phyloP scores from a whole-genome alignment of 2,329 filamentous ascomycete species.

The Paraphoma chrysanthemicola region DNA sequence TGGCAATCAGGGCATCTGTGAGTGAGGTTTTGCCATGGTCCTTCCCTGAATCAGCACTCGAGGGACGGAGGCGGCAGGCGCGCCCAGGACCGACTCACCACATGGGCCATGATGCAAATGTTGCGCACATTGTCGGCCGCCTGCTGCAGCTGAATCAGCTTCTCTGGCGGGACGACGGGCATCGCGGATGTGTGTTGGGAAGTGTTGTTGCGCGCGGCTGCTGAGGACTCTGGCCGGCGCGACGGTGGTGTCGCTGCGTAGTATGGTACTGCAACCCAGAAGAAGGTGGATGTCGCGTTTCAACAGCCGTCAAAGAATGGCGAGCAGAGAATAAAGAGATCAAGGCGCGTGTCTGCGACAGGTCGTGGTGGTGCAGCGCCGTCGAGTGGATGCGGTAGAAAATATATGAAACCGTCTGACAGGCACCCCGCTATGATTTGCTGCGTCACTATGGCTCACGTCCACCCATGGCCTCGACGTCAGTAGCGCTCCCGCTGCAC shows the following conservation, averaged over 20 bases:
- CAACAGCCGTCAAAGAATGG: slow-evolving; percentile 10
- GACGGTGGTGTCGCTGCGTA: slow-evolving; percentile 5
- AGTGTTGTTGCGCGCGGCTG: background rate
- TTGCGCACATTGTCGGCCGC: slow-evolving; percentile 91
- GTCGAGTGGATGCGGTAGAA: slow-evolving; percentile 25
- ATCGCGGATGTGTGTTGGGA: slow-evolving; percentile 63
- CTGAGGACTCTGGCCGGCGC: background rate
- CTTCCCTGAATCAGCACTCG: slow-evolving; percentile 52
- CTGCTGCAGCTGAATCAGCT: slow-evolving; percentile 87
- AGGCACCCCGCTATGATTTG: slow-evolving; percentile 5
- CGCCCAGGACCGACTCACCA: slow-evolving; percentile 8
- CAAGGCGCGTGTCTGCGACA: slow-evolving; percentile 9
- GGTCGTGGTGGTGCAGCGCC: slow-evolving; percentile 1
- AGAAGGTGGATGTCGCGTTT: slow-evolving; percentile 8
- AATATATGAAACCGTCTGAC: slow-evolving; percentile 20
- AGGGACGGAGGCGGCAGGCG: background rate
- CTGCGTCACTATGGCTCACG: slow-evolving; percentile 6
- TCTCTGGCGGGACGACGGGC: slow-evolving; percentile 90
- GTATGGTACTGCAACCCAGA: slow-evolving; percentile 3
- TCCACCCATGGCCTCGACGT: background rate
- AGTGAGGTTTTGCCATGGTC: slow-evolving; percentile 99
- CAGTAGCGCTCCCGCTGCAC: background rate
- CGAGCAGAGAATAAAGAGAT: background rate
- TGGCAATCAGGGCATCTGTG: slow-evolving; percentile 93
- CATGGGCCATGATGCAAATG: slow-evolving; percentile 56